Evolutionary conservation across 257 asterid species (phyloP).

Genomic region (Datura wrightii): DNA sequence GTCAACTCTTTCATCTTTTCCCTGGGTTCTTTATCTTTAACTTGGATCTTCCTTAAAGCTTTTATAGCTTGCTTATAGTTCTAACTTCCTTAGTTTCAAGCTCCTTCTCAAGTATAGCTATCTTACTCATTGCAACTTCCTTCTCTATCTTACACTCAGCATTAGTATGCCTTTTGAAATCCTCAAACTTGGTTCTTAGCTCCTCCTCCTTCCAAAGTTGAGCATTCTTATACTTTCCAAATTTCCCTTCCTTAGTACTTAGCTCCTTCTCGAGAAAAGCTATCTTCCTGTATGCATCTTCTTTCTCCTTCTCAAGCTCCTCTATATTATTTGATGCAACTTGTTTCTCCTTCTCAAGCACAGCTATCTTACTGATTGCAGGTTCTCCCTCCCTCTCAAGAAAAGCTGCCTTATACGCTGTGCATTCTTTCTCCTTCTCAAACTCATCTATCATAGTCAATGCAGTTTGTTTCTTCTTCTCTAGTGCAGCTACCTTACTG

Average conservation of each 20-base stretch:
- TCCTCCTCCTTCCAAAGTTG: neutral
- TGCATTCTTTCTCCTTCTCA: neutral
- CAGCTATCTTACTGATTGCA: slow-evolving; percentile 20
- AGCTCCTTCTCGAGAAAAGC: neutral
- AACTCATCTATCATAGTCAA: neutral
- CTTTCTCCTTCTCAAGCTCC: neutral
- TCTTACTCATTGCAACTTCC: neutral
- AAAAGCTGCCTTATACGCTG: neutral
- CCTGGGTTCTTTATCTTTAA: neutral
- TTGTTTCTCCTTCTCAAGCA: neutral
- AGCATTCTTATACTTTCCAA: neutral
- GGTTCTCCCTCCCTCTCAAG: neutral
- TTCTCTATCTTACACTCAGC: neutral
- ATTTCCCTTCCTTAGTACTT: neutral
- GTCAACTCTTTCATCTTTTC: slow-evolving; percentile 27
- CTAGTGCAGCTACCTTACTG: neutral
- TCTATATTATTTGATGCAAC: neutral
- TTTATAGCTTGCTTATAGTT: neutral
- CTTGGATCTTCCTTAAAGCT: slow-evolving; percentile 21
- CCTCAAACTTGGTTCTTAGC: slow-evolving; percentile 9
- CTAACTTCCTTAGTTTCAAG: slow-evolving; percentile 22
- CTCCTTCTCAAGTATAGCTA: slow-evolving; percentile 21
- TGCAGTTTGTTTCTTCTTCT: neutral
- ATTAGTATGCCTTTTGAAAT: neutral
- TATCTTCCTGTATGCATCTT: neutral